phyloP scores from a whole-genome alignment of 2,329 filamentous ascomycete species.

The Aspergillus fructus region DNA sequence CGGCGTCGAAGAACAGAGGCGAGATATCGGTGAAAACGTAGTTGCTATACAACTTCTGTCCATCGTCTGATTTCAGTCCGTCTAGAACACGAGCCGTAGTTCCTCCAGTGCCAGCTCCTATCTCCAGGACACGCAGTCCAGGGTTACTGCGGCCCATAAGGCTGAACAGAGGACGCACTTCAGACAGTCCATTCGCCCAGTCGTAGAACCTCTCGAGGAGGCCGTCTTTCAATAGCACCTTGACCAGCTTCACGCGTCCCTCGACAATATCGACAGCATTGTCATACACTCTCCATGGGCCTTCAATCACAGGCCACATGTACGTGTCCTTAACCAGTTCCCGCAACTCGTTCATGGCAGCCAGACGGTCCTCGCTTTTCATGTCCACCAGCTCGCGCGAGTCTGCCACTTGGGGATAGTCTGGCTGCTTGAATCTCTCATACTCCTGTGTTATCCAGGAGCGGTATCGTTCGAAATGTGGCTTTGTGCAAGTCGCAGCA shows the following conservation, averaged over 20 bases:
- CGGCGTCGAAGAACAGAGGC: not conserved
- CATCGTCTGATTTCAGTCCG: not conserved
- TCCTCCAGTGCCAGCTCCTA: slow-evolving; percentile 31
- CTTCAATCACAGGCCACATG: not conserved
- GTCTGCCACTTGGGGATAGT: not conserved
- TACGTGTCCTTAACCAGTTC: not conserved
- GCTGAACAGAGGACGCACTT: not conserved
- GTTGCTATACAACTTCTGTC: not conserved
- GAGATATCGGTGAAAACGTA: not conserved
- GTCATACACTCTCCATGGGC: not conserved
- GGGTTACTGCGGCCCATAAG: slow-evolving; percentile 24
- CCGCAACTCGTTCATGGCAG: not conserved
- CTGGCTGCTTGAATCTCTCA: not conserved
- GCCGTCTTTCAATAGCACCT: not conserved
- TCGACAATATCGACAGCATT: not conserved
- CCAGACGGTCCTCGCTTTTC: not conserved
- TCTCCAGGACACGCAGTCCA: slow-evolving; percentile 23
- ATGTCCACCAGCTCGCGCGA: not conserved
- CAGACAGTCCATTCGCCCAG: not conserved
- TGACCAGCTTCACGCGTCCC: not conserved
- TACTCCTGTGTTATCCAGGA: not conserved
- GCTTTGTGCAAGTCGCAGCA: not conserved
- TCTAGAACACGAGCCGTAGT: not conserved
- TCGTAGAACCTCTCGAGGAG: not conserved
- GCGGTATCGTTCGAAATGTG: not conserved